Percentiles rank a stretch among this genome's conserved stretches.
These are phyloP conservation scores for Boletellus deceptivus DNA, from an alignment of 1,284 basidiomycete genomes.

Conservation along the genomic window DNA sequence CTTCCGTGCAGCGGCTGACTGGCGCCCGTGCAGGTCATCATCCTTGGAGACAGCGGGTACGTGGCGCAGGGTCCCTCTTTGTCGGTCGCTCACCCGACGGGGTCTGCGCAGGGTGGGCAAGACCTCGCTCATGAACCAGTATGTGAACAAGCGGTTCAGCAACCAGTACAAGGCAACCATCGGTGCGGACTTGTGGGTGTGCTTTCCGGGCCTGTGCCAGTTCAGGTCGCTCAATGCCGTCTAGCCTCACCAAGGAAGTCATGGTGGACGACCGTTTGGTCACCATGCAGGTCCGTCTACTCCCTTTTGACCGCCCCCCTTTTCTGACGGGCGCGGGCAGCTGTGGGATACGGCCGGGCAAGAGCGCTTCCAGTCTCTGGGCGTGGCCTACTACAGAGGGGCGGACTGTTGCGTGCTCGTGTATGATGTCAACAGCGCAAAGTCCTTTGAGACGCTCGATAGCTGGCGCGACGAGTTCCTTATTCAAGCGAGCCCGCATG, in stretches of 20 bases:
- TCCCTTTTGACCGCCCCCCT: neutral
- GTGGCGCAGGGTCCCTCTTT: slow-evolving; percentile 30
- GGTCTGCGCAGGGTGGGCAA: slow-evolving; percentile 83
- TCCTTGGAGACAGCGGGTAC: slow-evolving; percentile 95
- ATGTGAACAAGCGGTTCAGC: slow-evolving; percentile 99
- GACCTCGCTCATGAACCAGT: slow-evolving; percentile 99
- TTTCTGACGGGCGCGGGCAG: slow-evolving; percentile 40
- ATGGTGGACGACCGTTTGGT: slow-evolving; percentile 98
- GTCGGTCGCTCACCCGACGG: slow-evolving; percentile 13
- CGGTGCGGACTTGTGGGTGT: slow-evolving; percentile 82
- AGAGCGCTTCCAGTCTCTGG: slow-evolving; percentile 98
- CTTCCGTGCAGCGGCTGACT: slow-evolving; percentile 13
- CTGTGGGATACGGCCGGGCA: slow-evolving; percentile 99
- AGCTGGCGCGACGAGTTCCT: slow-evolving; percentile 98
- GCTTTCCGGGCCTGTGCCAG: slow-evolving; percentile 7
- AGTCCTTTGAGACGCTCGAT: slow-evolving; percentile 97
- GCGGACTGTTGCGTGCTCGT: slow-evolving; percentile 99
- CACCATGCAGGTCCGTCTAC: slow-evolving; percentile 87
- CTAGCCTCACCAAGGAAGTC: slow-evolving; percentile 95
- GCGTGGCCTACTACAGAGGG: slow-evolving; percentile 98
- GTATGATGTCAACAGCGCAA: slow-evolving; percentile 98
- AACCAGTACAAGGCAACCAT: slow-evolving; percentile 99
- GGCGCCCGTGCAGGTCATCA: slow-evolving; percentile 75
- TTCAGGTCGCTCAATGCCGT: slow-evolving; percentile 16
- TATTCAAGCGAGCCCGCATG: slow-evolving; percentile 96